Evolutionary conservation across 139 green algal genomes (phyloP), one percentile per base, ranked within the genome.

Genomic region (Spirogloea muscicola): DNA sequence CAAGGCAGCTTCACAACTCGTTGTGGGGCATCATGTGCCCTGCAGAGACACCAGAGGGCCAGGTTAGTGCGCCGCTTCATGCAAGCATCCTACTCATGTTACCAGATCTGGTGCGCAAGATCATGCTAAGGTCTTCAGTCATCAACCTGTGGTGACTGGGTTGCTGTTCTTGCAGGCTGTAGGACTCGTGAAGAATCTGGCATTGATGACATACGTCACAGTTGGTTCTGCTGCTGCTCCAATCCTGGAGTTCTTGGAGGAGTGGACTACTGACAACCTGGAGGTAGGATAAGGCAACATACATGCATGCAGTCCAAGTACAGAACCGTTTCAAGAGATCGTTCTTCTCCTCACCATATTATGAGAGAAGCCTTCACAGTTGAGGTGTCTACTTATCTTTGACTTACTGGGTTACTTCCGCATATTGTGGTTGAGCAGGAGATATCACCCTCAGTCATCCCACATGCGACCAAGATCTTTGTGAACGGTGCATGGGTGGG

Each of bases 111-210:
- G n/a, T n/a, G n/a, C n/a, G n/a, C n/a, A n/a, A n/a, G n/a, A n/a
- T n/a, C n/a, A n/a, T n/a, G n/a, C n/a, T n/a, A n/a, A n/a, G n/a
- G n/a, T n/a, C n/a, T n/a, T n/a, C n/a, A n/a, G n/a, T n/a, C n/a
- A n/a, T n/a, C n/a, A n/a, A n/a, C n/a, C n/a, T n/a, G n/a, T n/a
- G n/a, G n/a, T n/a, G n/a, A n/a, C n/a, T n/a, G n/a, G n/a, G n/a
- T n/a, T n/a, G n/a, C n/a, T 70, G 44, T 58, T 42, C 41, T 69
- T 4, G 6, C 89, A 95, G 79, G 91, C 94, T 3, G 88, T 85
- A 69, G 91, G 94, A 0, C 91, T 98, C 63, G 94, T 98, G 42
- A 98, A 98, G 89, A 98, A 98, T 86, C 86, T 98, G 84, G 91
- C 94, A 46, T 88, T 99, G 3, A 99, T 98, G 94, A 77, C 83